Evolutionary conservation across 2,329 filamentous ascomycete species (phyloP).

Genomic region (Falciphora oryzae): DNA sequence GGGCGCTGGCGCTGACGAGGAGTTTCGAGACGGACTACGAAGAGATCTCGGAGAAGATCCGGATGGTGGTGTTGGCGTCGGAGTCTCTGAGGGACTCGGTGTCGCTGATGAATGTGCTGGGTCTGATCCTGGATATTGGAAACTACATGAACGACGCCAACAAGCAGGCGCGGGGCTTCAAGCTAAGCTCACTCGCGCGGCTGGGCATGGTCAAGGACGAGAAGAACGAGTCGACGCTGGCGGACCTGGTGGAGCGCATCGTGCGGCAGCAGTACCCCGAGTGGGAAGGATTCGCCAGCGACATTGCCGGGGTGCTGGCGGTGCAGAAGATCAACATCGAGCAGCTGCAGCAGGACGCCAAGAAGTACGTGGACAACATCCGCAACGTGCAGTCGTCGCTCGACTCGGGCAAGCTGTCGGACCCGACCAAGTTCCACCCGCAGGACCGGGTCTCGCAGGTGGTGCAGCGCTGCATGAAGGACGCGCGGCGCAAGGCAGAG

Average conservation of each 20-base stretch:
- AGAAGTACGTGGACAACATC: constrained; percentile 90
- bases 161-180: constrained; percentile 97
- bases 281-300: constrained; percentile 83
- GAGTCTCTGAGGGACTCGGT: constrained; percentile 89
- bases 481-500: constrained; percentile 89
- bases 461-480: constrained; percentile 92
- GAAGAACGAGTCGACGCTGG: constrained; percentile 95
- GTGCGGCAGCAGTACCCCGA: constrained; percentile 94
- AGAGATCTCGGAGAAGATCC: constrained; percentile 78
- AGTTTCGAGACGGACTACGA: constrained; percentile 87
- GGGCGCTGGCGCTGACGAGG: constrained; percentile 77
- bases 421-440: constrained; percentile 96
- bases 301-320: constrained; percentile 73
- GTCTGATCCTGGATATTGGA: constrained; percentile 93
- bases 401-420: constrained; percentile 88
- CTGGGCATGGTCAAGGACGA: constrained; percentile 98
- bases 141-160: constrained; percentile 99
- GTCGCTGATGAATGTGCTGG: constrained; percentile 90
- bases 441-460: constrained; percentile 91
- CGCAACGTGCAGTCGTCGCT: constrained; percentile 88
- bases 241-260: constrained; percentile 92
- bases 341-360: constrained; percentile 80
- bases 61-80: constrained; percentile 78
- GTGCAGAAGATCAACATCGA: constrained; percentile 93
- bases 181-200: constrained; percentile 86